phyloP scores from a whole-genome alignment of 768 basidiomycete genomes.

The Lentinula sp. region DNA sequence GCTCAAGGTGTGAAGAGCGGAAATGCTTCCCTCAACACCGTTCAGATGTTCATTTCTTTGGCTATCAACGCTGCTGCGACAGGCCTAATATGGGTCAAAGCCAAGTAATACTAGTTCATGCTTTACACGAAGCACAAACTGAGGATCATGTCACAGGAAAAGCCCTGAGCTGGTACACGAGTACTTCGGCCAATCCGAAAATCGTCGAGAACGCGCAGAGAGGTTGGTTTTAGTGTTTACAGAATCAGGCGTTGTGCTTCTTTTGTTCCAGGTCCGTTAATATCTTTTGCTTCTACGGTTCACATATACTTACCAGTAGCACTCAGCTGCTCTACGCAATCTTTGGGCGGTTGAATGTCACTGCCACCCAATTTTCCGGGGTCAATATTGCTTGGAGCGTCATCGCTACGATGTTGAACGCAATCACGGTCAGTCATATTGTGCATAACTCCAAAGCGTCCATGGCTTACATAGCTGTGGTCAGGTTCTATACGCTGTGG shows the following conservation, averaged over 20 bases:
- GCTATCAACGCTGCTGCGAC: background rate
- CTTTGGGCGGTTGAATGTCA: background rate
- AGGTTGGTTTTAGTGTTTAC: background rate
- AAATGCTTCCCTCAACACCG: background rate
- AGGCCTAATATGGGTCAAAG: background rate
- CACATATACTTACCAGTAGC: background rate
- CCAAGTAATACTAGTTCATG: background rate
- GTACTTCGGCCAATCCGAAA: background rate
- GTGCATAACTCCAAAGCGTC: background rate
- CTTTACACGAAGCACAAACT: background rate
- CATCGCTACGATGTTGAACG: slow-evolving; percentile 1
- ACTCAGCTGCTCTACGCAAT: background rate
- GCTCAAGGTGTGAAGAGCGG: background rate
- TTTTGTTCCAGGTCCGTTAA: background rate
- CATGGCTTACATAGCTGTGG: background rate
- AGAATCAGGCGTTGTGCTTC: background rate
- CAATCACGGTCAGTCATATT: background rate
- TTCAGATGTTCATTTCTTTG: background rate
- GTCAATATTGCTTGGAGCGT: background rate
- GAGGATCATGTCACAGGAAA: background rate
- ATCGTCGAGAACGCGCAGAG: background rate
- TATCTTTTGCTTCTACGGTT: background rate
- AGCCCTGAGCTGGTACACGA: background rate
- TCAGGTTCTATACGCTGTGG: background rate
- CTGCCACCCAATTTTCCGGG: background rate